Evolutionary conservation across 106 monocot species (phyloP).

Genomic region (Allium fistulosum): DNA sequence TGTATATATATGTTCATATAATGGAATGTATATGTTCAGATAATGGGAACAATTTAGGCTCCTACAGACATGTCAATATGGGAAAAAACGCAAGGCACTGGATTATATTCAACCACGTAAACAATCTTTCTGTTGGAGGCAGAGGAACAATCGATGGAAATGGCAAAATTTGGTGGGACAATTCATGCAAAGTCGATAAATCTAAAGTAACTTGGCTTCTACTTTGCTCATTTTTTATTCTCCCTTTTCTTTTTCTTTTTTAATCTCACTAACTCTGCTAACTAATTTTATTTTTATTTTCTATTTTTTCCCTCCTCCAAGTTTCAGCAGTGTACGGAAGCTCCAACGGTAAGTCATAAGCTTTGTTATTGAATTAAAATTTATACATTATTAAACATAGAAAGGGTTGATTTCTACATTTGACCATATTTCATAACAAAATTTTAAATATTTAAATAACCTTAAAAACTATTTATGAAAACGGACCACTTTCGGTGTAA

Average conservation of each 20-base stretch:
- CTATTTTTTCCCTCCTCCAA: background rate
- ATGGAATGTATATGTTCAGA: constrained; percentile 1
- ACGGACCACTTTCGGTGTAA: constrained; percentile 30
- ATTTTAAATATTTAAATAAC: constrained; percentile 33
- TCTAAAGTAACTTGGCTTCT: background rate
- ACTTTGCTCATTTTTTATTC: background rate
- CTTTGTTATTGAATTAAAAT: background rate
- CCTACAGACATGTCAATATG: constrained; percentile 8
- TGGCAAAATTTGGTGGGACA: constrained; percentile 18
- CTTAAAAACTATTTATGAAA: constrained; percentile 9
- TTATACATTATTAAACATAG: background rate
- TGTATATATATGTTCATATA: no score
- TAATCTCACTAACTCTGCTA: background rate
- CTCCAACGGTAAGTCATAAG: constrained; percentile 51
- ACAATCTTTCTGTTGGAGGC: constrained; percentile 11
- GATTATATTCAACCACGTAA: constrained; percentile 11
- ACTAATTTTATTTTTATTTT: constrained; percentile 1
- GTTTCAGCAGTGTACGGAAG: constrained; percentile 60
- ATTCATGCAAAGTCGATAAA: constrained; percentile 17
- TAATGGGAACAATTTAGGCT: constrained; percentile 16
- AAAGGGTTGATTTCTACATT: background rate
- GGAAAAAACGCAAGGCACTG: constrained; percentile 1
- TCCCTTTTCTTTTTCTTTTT: background rate
- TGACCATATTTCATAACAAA: constrained; percentile 25
- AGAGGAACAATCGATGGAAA: constrained; percentile 19